Conservation (phyloP, 495 filamentous ascomycete species). For the Rhypophila decipiens region DNA sequence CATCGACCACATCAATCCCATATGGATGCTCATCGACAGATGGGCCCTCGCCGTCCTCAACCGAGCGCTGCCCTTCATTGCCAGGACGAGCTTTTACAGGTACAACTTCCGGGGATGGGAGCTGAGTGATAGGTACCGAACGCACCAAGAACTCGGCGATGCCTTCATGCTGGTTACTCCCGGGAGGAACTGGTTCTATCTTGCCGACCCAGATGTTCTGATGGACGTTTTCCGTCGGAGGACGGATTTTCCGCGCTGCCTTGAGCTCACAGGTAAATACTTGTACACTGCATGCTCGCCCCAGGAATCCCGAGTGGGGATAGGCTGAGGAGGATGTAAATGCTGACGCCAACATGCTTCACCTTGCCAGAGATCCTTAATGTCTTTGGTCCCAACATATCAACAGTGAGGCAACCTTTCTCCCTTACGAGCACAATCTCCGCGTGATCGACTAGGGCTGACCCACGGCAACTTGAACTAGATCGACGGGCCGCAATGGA, state of each 20-base stretch:
- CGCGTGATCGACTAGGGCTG: not conserved
- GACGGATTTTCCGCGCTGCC: constrained; percentile 38
- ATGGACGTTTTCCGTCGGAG: constrained; percentile 29
- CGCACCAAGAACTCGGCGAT: constrained; percentile 35
- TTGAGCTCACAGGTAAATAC: constrained; percentile 20
- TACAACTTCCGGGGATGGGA: constrained; percentile 32
- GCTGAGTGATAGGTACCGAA: constrained; percentile 28
- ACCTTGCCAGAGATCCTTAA: constrained; percentile 26
- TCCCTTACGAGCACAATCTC: not conserved
- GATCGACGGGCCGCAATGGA: constrained; percentile 38
- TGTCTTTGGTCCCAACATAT: constrained; percentile 42
- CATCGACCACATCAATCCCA: constrained; percentile 23
- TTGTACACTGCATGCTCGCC: not conserved
- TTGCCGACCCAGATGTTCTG: constrained; percentile 35
- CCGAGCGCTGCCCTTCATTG: constrained; percentile 15
- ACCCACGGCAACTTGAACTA: not conserved
- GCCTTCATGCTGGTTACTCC: constrained; percentile 40
- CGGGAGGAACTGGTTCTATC: constrained; percentile 29
- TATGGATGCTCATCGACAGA: constrained; percentile 24
- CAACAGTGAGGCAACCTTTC: constrained; percentile 24
- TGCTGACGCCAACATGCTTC: not conserved
- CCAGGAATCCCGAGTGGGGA: not conserved
- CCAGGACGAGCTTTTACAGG: constrained; percentile 24
- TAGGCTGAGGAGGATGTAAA: not conserved
- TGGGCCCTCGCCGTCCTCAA: constrained; percentile 11